Percentiles rank a stretch among this genome's conserved stretches.
phyloP scores from a whole-genome alignment of 495 filamentous ascomycete species.

The Talaromyces borbonicus region DNA sequence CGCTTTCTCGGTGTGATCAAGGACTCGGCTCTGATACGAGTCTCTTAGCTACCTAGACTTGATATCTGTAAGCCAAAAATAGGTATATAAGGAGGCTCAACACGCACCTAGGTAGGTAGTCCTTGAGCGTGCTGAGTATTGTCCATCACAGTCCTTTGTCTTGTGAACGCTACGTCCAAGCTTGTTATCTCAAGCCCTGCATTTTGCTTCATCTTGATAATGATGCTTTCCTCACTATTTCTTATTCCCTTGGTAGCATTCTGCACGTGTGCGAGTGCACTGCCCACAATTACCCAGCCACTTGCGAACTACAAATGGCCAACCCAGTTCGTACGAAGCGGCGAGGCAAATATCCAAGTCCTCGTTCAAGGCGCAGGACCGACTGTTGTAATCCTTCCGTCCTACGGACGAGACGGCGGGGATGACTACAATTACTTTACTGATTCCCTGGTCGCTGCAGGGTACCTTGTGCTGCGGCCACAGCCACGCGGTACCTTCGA shows the following conservation, averaged over 20 bases:
- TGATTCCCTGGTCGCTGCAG: neutral
- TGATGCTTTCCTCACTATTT: neutral
- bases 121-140: no score
- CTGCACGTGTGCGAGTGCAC: neutral
- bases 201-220: neutral
- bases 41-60: neutral
- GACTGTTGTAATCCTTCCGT: neutral
- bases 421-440: conserved; percentile 1
- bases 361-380: neutral
- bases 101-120: neutral
- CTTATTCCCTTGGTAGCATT: neutral
- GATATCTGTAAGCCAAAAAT: neutral
- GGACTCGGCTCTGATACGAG: neutral
- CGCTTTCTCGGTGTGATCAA: neutral
- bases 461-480: neutral
- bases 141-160: neutral
- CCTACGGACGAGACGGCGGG: neutral
- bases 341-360: neutral
- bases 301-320: neutral
- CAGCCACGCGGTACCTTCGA: neutral
- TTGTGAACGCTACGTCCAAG: neutral
- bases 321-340: neutral
- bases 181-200: neutral
- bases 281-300: neutral
- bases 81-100: neutral